Percentiles rank a stretch among this genome's conserved stretches.
Evolutionary conservation across 83 land plant species (phyloP).

Genomic region (Thuja plicata): DNA sequence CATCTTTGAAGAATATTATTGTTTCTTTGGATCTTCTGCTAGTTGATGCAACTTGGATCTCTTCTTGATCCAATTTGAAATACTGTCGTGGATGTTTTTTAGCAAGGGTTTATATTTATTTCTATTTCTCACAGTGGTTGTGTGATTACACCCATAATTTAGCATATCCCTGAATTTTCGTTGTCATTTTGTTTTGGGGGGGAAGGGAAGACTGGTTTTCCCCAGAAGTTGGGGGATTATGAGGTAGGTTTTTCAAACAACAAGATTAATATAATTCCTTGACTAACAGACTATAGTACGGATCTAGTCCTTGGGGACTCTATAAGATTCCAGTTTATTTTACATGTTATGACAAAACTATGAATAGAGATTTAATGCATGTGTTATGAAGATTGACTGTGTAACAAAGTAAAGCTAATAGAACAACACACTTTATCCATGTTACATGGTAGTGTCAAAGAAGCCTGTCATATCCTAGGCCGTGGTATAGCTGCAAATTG

Average conservation of each 20-base stretch:
- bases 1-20: neutral
- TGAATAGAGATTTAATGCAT: neutral
- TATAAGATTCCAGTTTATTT: neutral
- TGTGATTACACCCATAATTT: neutral
- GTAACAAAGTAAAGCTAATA: neutral
- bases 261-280: neutral
- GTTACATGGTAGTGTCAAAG: neutral
- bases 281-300: neutral
- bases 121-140: neutral
- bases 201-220: neutral
- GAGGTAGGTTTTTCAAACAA: no score
- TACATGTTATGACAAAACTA: neutral
- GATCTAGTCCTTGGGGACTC: neutral
- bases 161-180: neutral
- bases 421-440: neutral
- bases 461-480: neutral
- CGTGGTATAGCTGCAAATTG: neutral
- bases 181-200: neutral
- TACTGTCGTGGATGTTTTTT: neutral
- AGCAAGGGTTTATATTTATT: neutral
- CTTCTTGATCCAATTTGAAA: neutral
- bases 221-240: no score
- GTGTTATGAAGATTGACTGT: neutral
- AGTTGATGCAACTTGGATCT: neutral
- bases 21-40: neutral